Base-by-base conservation (phyloP, 2,329 filamentous ascomycete species). In the Cyclaneusma minus region DNA sequence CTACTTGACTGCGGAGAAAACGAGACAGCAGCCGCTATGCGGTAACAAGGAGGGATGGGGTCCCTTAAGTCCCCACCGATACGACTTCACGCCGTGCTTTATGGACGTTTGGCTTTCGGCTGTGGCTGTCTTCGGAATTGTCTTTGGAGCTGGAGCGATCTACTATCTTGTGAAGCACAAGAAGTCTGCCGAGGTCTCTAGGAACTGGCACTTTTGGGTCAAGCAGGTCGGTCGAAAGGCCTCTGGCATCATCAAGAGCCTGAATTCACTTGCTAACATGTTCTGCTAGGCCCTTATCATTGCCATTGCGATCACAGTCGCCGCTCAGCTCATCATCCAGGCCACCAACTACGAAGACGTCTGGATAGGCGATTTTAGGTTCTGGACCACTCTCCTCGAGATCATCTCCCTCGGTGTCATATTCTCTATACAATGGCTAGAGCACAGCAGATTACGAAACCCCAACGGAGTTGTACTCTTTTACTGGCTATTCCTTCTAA, bases 21-120 rank as follows among this genome's bases (percentile, higher is more conserved):
- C 39, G 27, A 26, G 26, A 13, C 24, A 26, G 37, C 79, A 91
- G 49, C 72, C 81, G 31, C 60, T 94, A 51, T 95, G 87, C 56
- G 71, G 78, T 50, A 89, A 93, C 54, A 60, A 64, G 29, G 87
- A 95, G 54, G 91, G 89, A 44, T 98, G 89, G 89, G 91, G 91
- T 1, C 89, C 89, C 13, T 49, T 98, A 48, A 94, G 84, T 53
- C 73, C 75, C 18, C 63, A 73, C 39, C 68, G 87, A 50, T 94
- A 83, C 53, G 89, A 98, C 56, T 84, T 98, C 44, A 95, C 89
- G 10, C 87, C 89, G 21, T 98, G 89, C 59, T 98, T 98, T 48
- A 73, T 95, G 43, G 91, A 98, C 49, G 69, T 92, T 13, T 85
- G 82, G 70, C 69, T 95, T 32, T 70, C 79, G 17, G 56, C 64